Conservation (phyloP, 345 rosid genomes). For the Salix dunnii region DNA sequence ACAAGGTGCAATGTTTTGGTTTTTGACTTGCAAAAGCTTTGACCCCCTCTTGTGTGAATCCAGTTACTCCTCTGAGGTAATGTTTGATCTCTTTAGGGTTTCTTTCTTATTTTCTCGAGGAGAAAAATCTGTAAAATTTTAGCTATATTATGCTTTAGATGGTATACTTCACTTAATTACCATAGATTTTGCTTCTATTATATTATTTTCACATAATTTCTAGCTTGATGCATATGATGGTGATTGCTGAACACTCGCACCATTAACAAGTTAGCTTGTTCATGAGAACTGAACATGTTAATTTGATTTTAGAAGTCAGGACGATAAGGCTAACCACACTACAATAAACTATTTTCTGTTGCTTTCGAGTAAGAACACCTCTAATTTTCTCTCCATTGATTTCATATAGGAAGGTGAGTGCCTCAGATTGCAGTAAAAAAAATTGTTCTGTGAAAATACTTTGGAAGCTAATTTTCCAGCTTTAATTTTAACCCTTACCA, state of each 20-base stretch:
- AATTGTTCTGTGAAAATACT: not conserved
- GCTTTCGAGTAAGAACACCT: not conserved
- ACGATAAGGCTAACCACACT: not conserved
- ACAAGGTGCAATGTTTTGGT: not conserved
- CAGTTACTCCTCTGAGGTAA: slow-evolving; percentile 1
- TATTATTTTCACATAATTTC: not conserved
- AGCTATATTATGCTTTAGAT: not conserved
- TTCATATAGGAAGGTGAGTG: not conserved
- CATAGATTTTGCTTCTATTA: not conserved
- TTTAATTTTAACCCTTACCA: not conserved
- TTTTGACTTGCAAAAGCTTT: not conserved
- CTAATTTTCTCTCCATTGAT: not conserved
- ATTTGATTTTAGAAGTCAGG: not conserved
- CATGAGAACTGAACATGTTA: not conserved
- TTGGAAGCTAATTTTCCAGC: not conserved
- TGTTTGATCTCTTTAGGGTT: not conserved
- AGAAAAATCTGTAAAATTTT: slow-evolving; percentile 1
- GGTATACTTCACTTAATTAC: not conserved
- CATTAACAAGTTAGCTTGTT: not conserved
- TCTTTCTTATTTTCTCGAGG: slow-evolving; percentile 6
- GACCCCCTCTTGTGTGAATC: not conserved
- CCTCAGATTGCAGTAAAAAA: not conserved
- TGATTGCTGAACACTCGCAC: no score
- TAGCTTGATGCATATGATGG: not conserved
- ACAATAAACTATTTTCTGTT: not conserved